phyloP scores from a whole-genome alignment of 805 yeast genomes.

The Ogataea salicorniae region DNA sequence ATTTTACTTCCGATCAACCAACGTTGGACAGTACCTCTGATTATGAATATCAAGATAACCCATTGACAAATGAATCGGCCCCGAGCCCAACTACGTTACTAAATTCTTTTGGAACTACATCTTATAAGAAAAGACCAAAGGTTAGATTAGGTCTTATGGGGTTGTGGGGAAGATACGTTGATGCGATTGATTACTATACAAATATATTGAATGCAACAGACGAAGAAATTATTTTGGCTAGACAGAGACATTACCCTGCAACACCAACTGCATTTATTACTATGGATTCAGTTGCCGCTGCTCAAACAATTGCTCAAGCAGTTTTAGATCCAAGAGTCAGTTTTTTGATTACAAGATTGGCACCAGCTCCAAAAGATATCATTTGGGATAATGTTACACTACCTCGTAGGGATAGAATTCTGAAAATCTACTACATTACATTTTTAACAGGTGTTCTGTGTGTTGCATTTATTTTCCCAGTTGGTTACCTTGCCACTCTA shows the following conservation, averaged over 20 bases:
- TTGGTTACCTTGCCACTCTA: constrained; percentile 77
- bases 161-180: constrained; percentile 62
- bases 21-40: constrained; percentile 15
- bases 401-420: constrained; percentile 64
- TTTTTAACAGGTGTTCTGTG: constrained; percentile 62
- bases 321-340: constrained; percentile 86
- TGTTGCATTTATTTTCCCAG: constrained; percentile 74
- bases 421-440: constrained; percentile 61
- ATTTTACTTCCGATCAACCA: neutral
- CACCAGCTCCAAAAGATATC: constrained; percentile 95
- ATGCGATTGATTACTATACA: constrained; percentile 75
- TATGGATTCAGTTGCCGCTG: constrained; percentile 91
- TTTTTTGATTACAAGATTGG: constrained; percentile 72
- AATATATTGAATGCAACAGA: constrained; percentile 66
- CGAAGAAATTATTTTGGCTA: constrained; percentile 57
- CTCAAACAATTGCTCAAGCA: constrained; percentile 96
- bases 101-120: constrained; percentile 11
- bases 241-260: constrained; percentile 67
- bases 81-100: constrained; percentile 1
- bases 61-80: neutral
- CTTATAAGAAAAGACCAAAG: constrained; percentile 49
- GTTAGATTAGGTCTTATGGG: constrained; percentile 59
- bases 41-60: constrained; percentile 18
- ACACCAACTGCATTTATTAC: constrained; percentile 92
- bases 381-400: constrained; percentile 88